A percentile compares a stretch with the other conserved stretches of the same genome.
Conservation (phyloP, 2,329 filamentous ascomycete genomes). For the Cercospora zeina region DNA sequence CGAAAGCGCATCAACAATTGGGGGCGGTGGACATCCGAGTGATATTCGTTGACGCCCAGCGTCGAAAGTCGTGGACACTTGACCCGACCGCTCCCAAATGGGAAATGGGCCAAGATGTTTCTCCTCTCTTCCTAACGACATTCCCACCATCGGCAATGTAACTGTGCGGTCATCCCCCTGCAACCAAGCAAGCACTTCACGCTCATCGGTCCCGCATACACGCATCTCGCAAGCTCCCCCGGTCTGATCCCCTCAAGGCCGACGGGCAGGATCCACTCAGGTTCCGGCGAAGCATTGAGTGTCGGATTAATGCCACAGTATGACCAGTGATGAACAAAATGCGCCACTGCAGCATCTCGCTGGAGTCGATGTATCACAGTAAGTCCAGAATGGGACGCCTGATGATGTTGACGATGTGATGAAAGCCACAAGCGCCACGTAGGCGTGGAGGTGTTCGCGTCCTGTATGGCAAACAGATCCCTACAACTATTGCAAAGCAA, state of each 20-base stretch:
- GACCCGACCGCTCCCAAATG: not conserved
- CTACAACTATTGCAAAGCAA: not conserved
- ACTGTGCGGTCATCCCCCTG: not conserved
- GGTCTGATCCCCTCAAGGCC: not conserved
- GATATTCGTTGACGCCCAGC: not conserved
- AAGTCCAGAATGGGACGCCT: not conserved
- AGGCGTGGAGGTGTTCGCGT: not conserved
- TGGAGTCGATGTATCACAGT: not conserved
- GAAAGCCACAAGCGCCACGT: not conserved
- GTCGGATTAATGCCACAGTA: not conserved
- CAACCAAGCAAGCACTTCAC: not conserved
- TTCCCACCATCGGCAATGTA: constrained; percentile 1
- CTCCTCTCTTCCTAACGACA: not conserved
- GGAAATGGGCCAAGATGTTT: not conserved
- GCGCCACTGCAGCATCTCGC: not conserved
- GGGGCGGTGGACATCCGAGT: not conserved
- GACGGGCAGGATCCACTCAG: not conserved
- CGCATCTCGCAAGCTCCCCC: not conserved
- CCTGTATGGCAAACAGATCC: not conserved
- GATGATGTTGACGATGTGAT: not conserved
- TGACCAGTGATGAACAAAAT: not conserved
- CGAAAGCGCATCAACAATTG: too few species aligned
- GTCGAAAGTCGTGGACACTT: not conserved
- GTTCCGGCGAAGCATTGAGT: not conserved
- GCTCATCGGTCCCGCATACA: not conserved